A percentile compares a stretch with the other conserved stretches of the same genome.
These are phyloP conservation scores for Hymenoscyphus repandus DNA, from an alignment of 2,329 filamentous ascomycete genomes.

Conservation along the genomic window DNA sequence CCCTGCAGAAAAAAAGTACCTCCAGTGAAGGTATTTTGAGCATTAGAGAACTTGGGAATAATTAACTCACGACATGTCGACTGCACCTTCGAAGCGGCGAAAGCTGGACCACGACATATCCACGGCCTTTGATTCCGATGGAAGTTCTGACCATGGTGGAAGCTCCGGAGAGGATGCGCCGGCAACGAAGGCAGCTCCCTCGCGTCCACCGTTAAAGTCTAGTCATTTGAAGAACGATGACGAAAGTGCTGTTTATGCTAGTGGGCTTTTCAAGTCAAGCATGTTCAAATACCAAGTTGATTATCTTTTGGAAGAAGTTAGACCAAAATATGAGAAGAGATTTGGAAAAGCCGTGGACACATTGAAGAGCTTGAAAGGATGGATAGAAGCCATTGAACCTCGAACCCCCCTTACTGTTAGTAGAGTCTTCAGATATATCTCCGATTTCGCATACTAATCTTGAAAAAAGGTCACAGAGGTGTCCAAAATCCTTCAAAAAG, in stretches of 20 bases:
- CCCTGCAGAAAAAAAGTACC: background rate
- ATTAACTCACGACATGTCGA: constrained; percentile 7
- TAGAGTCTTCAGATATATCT: background rate
- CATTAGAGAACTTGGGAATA: background rate
- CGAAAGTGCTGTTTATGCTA: constrained; percentile 36
- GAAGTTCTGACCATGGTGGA: constrained; percentile 6
- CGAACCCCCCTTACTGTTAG: constrained; percentile 41
- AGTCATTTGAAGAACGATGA: constrained; percentile 21
- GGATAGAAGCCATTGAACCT: constrained; percentile 52
- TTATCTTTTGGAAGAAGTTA: constrained; percentile 53
- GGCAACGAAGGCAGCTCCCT: constrained; percentile 6
- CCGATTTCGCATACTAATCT: background rate
- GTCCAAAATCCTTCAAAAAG: constrained; percentile 59
- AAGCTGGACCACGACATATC: constrained; percentile 27
- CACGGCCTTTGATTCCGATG: background rate
- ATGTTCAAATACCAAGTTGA: constrained; percentile 65
- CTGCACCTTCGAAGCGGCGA: constrained; percentile 29
- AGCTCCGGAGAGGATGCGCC: constrained; percentile 1
- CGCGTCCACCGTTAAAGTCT: constrained; percentile 4
- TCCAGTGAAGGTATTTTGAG: background rate
- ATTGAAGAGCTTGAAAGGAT: constrained; percentile 48
- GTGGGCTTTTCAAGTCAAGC: constrained; percentile 53
- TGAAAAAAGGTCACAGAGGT: constrained; percentile 60
- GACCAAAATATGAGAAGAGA: constrained; percentile 53
- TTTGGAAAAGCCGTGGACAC: constrained; percentile 46